phyloP scores from a whole-genome alignment of 176 grass and related monocot genomes.

The Chrysopogon serrulatus region DNA sequence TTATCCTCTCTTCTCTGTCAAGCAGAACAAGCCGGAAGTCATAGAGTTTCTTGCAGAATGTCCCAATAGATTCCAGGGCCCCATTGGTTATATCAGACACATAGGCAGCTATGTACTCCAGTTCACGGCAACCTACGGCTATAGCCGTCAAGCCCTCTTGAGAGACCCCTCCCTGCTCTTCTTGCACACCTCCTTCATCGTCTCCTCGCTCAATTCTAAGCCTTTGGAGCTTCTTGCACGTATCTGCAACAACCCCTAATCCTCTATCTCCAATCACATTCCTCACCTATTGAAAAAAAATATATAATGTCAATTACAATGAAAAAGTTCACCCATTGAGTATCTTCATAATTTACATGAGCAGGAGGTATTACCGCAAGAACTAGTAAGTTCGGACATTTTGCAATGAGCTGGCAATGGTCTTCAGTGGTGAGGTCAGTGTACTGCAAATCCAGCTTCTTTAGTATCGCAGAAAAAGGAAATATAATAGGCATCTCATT shows the following conservation, averaged over 20 bases:
- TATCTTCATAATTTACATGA: constrained; percentile 1
- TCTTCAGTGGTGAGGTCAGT: constrained; percentile 85
- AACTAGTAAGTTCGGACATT: constrained; percentile 71
- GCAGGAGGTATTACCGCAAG: constrained; percentile 54
- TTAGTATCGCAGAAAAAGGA: constrained; percentile 59
- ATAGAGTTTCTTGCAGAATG: constrained; percentile 68
- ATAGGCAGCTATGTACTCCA: constrained; percentile 80
- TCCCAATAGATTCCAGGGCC: constrained; percentile 73
- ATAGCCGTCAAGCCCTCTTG: constrained; percentile 68
- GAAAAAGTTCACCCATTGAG: neutral
- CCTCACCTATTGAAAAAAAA: constrained; percentile 50
- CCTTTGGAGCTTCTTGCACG: constrained; percentile 77
- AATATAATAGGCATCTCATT: constrained; percentile 61
- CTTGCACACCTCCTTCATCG: constrained; percentile 69
- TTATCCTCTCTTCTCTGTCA: constrained; percentile 64
- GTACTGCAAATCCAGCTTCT: constrained; percentile 87
- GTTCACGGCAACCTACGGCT: constrained; percentile 61
- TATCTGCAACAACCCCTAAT: constrained; percentile 66
- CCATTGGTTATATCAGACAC: constrained; percentile 90
- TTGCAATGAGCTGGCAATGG: constrained; percentile 75
- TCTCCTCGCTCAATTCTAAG: constrained; percentile 88
- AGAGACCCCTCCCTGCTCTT: constrained; percentile 74
- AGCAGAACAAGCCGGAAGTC: constrained; percentile 91
- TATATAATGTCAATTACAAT: constrained; percentile 1
- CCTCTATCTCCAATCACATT: constrained; percentile 94